These are phyloP conservation scores for Medicago ruthenica DNA, from an alignment of 306 rosid genomes.

Conservation along the genomic window DNA sequence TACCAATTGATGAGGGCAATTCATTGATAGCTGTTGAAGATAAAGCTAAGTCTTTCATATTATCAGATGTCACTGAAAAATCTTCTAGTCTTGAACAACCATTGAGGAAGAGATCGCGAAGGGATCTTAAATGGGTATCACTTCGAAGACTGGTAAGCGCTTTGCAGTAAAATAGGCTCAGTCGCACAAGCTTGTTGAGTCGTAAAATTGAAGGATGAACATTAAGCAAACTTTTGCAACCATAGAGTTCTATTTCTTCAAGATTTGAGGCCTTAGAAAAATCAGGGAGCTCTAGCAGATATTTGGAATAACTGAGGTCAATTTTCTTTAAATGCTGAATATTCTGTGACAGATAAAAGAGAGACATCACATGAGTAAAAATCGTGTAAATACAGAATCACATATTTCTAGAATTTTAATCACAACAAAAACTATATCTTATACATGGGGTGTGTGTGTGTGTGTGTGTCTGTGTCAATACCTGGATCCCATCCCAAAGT, in stretches of 20 bases:
- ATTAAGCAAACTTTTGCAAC: background rate
- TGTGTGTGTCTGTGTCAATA: background rate
- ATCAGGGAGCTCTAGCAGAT: constrained; percentile 33
- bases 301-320: background rate
- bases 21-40: constrained; percentile 1
- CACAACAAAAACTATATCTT: background rate
- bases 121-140: constrained; percentile 22
- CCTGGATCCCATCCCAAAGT: constrained; percentile 42
- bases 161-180: constrained; percentile 28
- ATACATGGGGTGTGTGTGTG: background rate
- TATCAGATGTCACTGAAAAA: constrained; percentile 24
- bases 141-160: constrained; percentile 33
- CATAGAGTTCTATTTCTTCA: constrained; percentile 6
- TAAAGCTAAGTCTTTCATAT: background rate
- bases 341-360: constrained; percentile 5
- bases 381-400: background rate
- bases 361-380: background rate
- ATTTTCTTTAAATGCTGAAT: constrained; percentile 24
- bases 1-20: constrained; percentile 39
- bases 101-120: background rate
- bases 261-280: constrained; percentile 34
- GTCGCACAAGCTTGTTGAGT: constrained; percentile 10
- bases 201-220: constrained; percentile 32
- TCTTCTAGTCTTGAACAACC: constrained; percentile 9
- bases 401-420: background rate